Conservation (phyloP, 2,329 filamentous ascomycete species). For the Diaporthe sp. region DNA sequence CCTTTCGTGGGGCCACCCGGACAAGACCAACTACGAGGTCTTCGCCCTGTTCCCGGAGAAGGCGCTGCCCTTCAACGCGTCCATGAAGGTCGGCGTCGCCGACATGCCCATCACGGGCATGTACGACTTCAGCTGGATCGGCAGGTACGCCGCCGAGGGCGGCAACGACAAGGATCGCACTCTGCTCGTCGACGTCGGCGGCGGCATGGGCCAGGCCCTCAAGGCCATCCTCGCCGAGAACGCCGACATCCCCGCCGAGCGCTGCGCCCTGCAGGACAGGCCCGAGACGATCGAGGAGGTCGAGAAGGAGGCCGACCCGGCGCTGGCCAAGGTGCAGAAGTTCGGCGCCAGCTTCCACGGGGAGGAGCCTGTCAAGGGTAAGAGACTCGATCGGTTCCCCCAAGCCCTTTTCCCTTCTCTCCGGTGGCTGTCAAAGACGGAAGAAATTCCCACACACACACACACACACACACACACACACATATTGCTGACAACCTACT, state of each 20-base stretch:
- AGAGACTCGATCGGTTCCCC: background rate
- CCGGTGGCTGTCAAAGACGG: background rate
- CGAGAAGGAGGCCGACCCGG: slow-evolving; percentile 25
- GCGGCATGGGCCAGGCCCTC: slow-evolving; percentile 44
- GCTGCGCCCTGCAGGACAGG: slow-evolving; percentile 46
- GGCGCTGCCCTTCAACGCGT: slow-evolving; percentile 42
- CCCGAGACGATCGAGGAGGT: slow-evolving; percentile 41
- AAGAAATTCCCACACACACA: background rate
- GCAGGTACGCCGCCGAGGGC: slow-evolving; percentile 35
- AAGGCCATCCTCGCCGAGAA: slow-evolving; percentile 38
- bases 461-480: too few species aligned
- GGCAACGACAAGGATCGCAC: background rate
- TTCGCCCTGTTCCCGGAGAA: slow-evolving; percentile 46
- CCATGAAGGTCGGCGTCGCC: slow-evolving; percentile 46
- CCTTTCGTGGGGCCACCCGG: slow-evolving; percentile 46
- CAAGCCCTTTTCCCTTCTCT: background rate
- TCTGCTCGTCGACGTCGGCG: slow-evolving; percentile 45
- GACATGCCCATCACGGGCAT: slow-evolving; percentile 43
- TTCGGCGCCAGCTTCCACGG: slow-evolving; percentile 50
- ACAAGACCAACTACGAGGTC: slow-evolving; percentile 47
- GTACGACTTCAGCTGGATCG: slow-evolving; percentile 47
- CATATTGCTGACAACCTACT: too few species aligned
- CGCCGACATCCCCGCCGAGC: slow-evolving; percentile 45
- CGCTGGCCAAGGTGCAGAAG: slow-evolving; percentile 42
- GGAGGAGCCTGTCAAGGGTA: slow-evolving; percentile 48